phyloP scores from a whole-genome alignment of 257 asterid genomes.

The Capsicum baccatum region DNA sequence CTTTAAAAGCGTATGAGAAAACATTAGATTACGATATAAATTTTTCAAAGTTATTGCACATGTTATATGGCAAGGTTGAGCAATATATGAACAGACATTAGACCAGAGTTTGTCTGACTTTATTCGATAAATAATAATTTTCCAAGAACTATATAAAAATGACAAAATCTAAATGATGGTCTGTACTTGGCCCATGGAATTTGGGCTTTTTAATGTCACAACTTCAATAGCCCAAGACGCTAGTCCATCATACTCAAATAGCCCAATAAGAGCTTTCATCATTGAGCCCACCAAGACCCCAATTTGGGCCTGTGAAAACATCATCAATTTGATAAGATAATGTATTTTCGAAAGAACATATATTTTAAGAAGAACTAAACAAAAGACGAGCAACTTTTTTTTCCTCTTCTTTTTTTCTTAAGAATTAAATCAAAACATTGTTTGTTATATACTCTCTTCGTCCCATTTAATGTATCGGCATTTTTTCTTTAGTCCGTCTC shows the following conservation, averaged over 20 bases:
- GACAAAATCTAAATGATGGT: not conserved
- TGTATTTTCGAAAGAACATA: no score
- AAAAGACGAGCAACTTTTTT: not conserved
- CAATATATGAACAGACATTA: not conserved
- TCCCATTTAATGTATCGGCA: no score
- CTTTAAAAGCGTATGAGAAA: not conserved
- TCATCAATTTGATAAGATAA: no score
- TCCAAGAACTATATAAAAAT: not conserved
- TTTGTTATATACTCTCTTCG: no score
- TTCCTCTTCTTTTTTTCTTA: no score
- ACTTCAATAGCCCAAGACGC: not conserved
- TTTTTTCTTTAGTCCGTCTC: no score
- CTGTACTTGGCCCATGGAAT: not conserved
- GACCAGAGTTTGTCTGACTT: not conserved
- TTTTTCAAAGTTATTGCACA: not conserved
- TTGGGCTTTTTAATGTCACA: not conserved
- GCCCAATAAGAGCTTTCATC: not conserved
- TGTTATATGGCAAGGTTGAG: not conserved
- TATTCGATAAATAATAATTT: no score
- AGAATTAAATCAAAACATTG: no score
- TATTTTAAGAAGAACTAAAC: not conserved
- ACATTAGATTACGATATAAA: not conserved
- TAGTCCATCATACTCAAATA: not conserved
- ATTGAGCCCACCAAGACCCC: not conserved
- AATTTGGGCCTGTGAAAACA: no score